Evolutionary conservation across 148 eudicot genomes (phyloP).

Genomic region (Chenopodium album): DNA sequence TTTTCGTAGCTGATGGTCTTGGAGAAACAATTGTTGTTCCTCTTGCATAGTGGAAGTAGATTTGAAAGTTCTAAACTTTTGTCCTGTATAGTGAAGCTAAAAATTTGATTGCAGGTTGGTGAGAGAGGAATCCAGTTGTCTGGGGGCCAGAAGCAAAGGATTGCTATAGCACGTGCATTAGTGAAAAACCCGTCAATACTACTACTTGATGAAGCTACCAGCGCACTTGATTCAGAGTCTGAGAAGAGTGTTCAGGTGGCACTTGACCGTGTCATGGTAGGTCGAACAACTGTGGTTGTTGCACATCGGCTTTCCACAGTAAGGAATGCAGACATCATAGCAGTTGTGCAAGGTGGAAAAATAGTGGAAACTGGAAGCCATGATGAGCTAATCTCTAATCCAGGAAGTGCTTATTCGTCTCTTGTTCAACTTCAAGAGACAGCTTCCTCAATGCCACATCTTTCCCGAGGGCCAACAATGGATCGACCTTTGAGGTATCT

Average conservation of each 20-base stretch:
- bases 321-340: constrained; percentile 89
- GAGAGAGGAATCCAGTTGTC: constrained; percentile 92
- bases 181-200: constrained; percentile 89
- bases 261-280: constrained; percentile 97
- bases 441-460: constrained; percentile 44
- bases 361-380: constrained; percentile 94
- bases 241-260: constrained; percentile 97
- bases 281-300: constrained; percentile 83
- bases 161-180: constrained; percentile 91
- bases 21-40: neutral
- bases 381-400: constrained; percentile 72
- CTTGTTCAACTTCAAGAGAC: constrained; percentile 83
- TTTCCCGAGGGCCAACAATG: constrained; percentile 49
- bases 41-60: neutral
- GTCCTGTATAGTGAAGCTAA: constrained; percentile 14
- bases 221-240: constrained; percentile 95
- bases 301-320: constrained; percentile 94
- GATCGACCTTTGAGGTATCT: constrained; percentile 68
- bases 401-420: constrained; percentile 67
- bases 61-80: neutral
- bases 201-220: constrained; percentile 92
- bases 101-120: constrained; percentile 60
- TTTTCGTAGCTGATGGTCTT: neutral
- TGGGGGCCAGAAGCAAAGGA: constrained; percentile 96
- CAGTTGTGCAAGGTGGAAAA: constrained; percentile 79